phyloP scores from a whole-genome alignment of 371 early-diverging fungal species.

The Coemansia sp. region DNA sequence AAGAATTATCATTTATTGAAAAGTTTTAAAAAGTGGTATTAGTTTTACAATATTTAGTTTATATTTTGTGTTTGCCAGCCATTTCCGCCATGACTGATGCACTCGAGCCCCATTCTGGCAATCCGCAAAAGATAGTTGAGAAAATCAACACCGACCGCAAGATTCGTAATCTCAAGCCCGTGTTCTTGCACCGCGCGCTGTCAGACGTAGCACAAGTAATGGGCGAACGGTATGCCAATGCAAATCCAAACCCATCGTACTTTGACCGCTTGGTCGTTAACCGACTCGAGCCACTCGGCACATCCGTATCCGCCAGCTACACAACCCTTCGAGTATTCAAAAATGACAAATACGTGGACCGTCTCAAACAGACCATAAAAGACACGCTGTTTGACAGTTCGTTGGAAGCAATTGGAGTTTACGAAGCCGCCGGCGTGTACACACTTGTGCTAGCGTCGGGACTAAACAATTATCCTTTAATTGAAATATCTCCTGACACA shows the following conservation, averaged over 20 bases:
- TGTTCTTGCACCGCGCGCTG: conserved; percentile 38
- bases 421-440: conserved; percentile 25
- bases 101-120: not conserved
- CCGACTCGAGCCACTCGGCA: conserved; percentile 26
- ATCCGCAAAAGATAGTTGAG: conserved; percentile 11
- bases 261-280: conserved; percentile 14
- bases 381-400: conserved; percentile 25
- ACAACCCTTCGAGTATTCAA: conserved; percentile 21
- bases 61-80: not conserved
- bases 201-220: conserved; percentile 18
- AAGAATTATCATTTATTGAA: not conserved
- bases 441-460: conserved; percentile 37
- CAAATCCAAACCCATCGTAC: not conserved
- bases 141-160: conserved; percentile 37
- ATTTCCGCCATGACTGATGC: not conserved
- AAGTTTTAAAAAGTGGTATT: too few species aligned
- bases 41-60: not conserved
- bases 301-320: conserved; percentile 26
- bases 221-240: conserved; percentile 11
- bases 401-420: conserved; percentile 38
- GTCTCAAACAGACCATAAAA: conserved; percentile 10
- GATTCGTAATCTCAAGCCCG: conserved; percentile 15
- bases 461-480: conserved; percentile 3
- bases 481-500: conserved; percentile 14
- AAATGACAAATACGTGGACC: conserved; percentile 14